phyloP scores from a whole-genome alignment of 2,329 filamentous ascomycete genomes.

The Fusarium redolens region DNA sequence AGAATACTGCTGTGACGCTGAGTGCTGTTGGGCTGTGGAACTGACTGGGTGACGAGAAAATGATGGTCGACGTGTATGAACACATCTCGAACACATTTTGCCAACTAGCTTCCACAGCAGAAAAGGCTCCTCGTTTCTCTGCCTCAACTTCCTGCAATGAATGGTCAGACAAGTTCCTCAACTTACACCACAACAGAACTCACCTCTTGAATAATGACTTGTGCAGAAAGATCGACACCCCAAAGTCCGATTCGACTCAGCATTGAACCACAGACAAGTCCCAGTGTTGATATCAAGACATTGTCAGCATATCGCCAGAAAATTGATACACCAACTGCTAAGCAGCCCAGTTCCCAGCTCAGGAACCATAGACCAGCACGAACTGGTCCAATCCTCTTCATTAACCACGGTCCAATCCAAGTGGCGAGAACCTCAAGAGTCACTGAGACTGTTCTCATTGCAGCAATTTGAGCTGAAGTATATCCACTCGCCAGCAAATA shows the following conservation, averaged over 20 bases:
- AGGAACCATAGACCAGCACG: constrained; percentile 78
- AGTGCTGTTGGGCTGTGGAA: constrained; percentile 73
- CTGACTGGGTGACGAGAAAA: constrained; percentile 70
- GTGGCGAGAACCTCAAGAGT: constrained; percentile 70
- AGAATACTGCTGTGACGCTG: constrained; percentile 63
- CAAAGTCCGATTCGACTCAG: constrained; percentile 70
- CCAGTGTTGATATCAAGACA: constrained; percentile 55
- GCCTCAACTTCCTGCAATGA: constrained; percentile 61
- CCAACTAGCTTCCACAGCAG: constrained; percentile 72
- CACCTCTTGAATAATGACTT: constrained; percentile 71
- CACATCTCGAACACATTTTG: constrained; percentile 78
- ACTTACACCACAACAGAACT: background rate
- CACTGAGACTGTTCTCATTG: constrained; percentile 64
- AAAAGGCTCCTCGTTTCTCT: constrained; percentile 74
- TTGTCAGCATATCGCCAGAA: constrained; percentile 52
- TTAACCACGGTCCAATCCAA: constrained; percentile 67
- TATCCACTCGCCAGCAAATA: constrained; percentile 68
- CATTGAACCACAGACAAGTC: constrained; percentile 62
- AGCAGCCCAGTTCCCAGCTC: constrained; percentile 72
- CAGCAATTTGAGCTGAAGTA: constrained; percentile 62
- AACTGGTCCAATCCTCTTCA: constrained; percentile 65
- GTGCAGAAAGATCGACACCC: constrained; percentile 70
- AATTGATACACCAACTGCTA: constrained; percentile 57
- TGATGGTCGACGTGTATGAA: constrained; percentile 73
- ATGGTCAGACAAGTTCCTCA: constrained; percentile 5